Evolutionary conservation across 306 rosid species (phyloP), one percentile per base, ranked within the genome.

Genomic region (Cicer cuneatum): DNA sequence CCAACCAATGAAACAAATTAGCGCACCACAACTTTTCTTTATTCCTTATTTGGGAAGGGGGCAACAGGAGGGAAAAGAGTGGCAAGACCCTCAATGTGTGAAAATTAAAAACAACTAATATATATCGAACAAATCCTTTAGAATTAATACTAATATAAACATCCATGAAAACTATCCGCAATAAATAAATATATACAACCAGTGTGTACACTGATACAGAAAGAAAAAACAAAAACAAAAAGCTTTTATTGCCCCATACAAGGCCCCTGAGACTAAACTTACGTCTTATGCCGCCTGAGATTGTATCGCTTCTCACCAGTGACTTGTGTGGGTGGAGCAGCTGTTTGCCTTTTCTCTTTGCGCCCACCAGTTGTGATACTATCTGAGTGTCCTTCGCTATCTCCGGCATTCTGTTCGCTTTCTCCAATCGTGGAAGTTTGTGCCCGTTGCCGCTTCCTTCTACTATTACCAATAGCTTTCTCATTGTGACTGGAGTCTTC

Each of bases 241-340:
- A 52, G 46, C 29, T 63, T 71, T 78, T 39, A 53, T 58, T 18
- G 60, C 7, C 53, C 75, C 60, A 29, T 39, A 15, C 4, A 16
- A 68, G 40, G 66, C 80, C 41, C 54, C 61, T 70, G 69, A 67
- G 47, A 78, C 78, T 51, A 58, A 72, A 90, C 99, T 85, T 90
- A 94, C 99, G 4, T 86, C 88, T 83, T 87, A 69, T 80, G 95
- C 41, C 72, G 87, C 81, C 99, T 94, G 75, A 94, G 89, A 81
- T 92, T 89, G 83, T 92, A 94, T 67, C 96, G 84, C 69, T 54
- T 88, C 83, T 81, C 90, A 40, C 92, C 90, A 7, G 88, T 85
- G 52, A 74, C 85, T 60, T 71, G 89, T 62, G 81, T 77, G 3
- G 86, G 41, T 33, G 89, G 69, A 75, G 85, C 74, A 81, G 74